Percentiles rank a stretch among this genome's conserved stretches.
phyloP scores from a whole-genome alignment of 164 flowering plant species.

The Berberis thunbergii region DNA sequence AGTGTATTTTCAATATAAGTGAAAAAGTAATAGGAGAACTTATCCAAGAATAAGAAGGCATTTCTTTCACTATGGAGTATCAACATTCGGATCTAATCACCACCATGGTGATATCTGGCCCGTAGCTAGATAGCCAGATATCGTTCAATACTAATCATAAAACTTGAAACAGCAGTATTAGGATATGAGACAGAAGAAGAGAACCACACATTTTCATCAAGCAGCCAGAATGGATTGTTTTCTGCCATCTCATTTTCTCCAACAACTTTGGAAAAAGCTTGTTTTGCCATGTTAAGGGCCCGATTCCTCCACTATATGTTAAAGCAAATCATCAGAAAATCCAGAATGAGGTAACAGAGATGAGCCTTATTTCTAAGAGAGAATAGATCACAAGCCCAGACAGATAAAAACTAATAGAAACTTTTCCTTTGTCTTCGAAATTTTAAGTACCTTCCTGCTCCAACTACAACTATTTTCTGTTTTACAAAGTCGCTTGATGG shows the following conservation, averaged over 20 bases:
- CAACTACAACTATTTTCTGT: conserved; percentile 95
- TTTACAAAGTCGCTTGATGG: conserved; percentile 76
- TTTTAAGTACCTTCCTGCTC: conserved; percentile 85
- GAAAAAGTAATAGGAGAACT: no score
- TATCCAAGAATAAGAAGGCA: no score
- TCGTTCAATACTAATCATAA: neutral
- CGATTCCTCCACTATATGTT: conserved; percentile 94
- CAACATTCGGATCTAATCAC: no score
- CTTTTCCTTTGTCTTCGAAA: neutral
- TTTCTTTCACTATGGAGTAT: no score
- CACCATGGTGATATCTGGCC: no score
- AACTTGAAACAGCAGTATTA: neutral
- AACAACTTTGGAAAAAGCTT: conserved; percentile 64
- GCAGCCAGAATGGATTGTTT: conserved; percentile 54
- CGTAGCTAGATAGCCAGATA: no score
- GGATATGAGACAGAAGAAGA: neutral
- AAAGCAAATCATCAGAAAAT: conserved; percentile 11
- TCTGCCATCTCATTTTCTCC: conserved; percentile 34
- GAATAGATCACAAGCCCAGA: neutral
- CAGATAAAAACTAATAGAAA: neutral
- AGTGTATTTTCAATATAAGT: no score
- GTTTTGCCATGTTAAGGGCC: conserved; percentile 78
- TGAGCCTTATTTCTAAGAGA: neutral
- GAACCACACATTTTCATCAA: conserved; percentile 78
- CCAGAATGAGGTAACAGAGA: conserved; percentile 4